A percentile compares a stretch with the other conserved stretches of the same genome.
These are phyloP conservation scores for Pseudogymnoascus sp. DNA, from an alignment of 2,329 filamentous ascomycete genomes.

Conservation along the genomic window DNA sequence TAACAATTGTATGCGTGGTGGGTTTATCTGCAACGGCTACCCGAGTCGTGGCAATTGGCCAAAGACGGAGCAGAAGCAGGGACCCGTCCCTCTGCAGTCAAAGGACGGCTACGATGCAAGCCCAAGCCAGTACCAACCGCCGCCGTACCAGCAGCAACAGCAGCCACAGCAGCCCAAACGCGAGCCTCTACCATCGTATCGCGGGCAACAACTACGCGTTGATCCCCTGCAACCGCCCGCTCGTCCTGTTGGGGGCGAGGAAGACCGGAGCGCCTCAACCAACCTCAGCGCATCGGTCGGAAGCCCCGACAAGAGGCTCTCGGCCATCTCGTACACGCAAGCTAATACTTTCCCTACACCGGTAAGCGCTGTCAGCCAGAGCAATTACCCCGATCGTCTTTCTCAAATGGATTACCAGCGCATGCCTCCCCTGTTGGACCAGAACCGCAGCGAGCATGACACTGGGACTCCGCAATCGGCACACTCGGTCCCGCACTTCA, in stretches of 20 bases:
- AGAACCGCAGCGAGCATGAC: constrained; percentile 48
- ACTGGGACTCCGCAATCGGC: constrained; percentile 39
- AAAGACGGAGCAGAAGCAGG: constrained; percentile 63
- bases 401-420: constrained; percentile 50
- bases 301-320: constrained; percentile 56
- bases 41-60: constrained; percentile 70
- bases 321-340: constrained; percentile 42
- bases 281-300: constrained; percentile 48
- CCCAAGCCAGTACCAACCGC: constrained; percentile 48
- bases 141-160: constrained; percentile 22
- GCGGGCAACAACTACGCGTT: constrained; percentile 53
- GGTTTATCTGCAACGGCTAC: constrained; percentile 88
- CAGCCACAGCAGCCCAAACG: constrained; percentile 32
- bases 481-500: constrained; percentile 46
- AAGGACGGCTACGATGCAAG: constrained; percentile 54
- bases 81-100: constrained; percentile 69
- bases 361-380: constrained; percentile 44
- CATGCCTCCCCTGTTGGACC: constrained; percentile 52
- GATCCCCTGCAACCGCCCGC: constrained; percentile 51
- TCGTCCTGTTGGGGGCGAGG: constrained; percentile 46
- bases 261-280: constrained; percentile 51
- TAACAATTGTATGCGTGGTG: constrained; percentile 83
- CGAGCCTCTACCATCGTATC: constrained; percentile 51
- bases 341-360: constrained; percentile 54
- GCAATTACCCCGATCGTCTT: constrained; percentile 27